Evolutionary conservation across 192 early-diverging fungal species (phyloP), one percentile per base, ranked within the genome.

Genomic region (Mortierella claussenii): DNA sequence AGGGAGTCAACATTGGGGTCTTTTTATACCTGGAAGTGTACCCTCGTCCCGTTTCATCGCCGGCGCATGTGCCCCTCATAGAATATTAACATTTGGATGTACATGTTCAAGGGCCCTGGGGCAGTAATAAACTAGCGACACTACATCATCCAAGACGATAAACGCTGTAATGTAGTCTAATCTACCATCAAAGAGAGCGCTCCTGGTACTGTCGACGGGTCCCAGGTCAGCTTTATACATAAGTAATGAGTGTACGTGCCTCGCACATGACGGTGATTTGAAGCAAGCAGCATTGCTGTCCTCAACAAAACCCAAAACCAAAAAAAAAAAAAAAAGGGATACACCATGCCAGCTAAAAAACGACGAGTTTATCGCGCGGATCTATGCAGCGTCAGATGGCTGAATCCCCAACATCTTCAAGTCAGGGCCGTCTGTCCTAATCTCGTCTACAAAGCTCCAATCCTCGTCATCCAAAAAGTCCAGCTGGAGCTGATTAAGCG

Each of bases 371-470:
- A 40, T 10, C 13, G 7, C 37, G 13, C 7, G 37, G 37, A 7
- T 40, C 8, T 40, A 40, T 40, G 13, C 8, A 40, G 8, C 37
- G 13, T 40, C 13, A 40, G 37, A 40, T 13, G 8, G 13, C 21
- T 48, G 46, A 10, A 21, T 48, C 1, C 46, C 50, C 13, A 28
- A 13, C 27, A 30, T 27, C n/a, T 24, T 46, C 9, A n/a, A 9
- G 11, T 36, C 59, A 61, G 43, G 52, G 23, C 13, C 42, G 21
- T 76, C 69, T 0, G 48, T 52, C n/a, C 62, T 33, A 46, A 76
- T 67, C 59, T 76, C 73, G 18, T 76, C 59, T 28, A 76, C 73
- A 57, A 76, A 76, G n/a, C 73, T 76, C 73, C 73, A 76, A 23
- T 76, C 73, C 21, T 60, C 57, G 18, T 76, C 73, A 24, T 76